Evolutionary conservation across 164 flowering plant genomes (phyloP).

Genomic region (Santalum album): DNA sequence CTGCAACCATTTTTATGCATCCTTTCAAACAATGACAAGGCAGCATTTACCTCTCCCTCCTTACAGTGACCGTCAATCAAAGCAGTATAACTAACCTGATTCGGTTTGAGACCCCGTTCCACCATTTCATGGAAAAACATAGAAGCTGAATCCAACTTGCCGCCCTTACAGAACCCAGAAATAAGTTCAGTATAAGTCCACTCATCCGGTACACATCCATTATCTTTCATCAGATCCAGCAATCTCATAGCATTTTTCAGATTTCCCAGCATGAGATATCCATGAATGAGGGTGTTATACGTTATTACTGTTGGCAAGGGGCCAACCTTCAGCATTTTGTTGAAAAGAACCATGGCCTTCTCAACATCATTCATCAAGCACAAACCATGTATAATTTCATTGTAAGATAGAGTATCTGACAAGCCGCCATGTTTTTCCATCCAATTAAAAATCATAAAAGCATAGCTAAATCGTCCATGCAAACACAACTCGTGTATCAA

Average conservation of each 20-base stretch:
- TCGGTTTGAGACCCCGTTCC: constrained; percentile 42
- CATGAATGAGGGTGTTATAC: constrained; percentile 62
- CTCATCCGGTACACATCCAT: constrained; percentile 60
- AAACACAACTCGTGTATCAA: constrained; percentile 54
- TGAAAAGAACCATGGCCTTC: constrained; percentile 57
- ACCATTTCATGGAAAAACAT: constrained; percentile 41
- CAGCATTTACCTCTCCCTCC: constrained; percentile 45
- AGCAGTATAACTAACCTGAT: constrained; percentile 42
- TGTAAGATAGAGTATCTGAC: constrained; percentile 42
- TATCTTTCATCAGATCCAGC: constrained; percentile 57
- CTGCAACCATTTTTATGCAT: constrained; percentile 42
- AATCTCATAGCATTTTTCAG: constrained; percentile 55
- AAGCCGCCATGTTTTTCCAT: constrained; percentile 33
- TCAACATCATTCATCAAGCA: constrained; percentile 33
- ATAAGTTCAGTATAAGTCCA: constrained; percentile 66
- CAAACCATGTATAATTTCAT: constrained; percentile 52
- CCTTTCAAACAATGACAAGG: constrained; percentile 38
- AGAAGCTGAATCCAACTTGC: constrained; percentile 42
- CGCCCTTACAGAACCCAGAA: constrained; percentile 57
- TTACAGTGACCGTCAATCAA: constrained; percentile 72
- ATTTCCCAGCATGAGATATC: constrained; percentile 39
- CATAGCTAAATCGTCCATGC: constrained; percentile 30
- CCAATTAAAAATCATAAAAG: constrained; percentile 43
- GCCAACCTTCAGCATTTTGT: constrained; percentile 54
- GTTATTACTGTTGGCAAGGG: constrained; percentile 60